A percentile compares a stretch with the other conserved stretches of the same genome.
Conservation (phyloP, 2,329 filamentous ascomycete species). For the Westerdykella aurantiaca region DNA sequence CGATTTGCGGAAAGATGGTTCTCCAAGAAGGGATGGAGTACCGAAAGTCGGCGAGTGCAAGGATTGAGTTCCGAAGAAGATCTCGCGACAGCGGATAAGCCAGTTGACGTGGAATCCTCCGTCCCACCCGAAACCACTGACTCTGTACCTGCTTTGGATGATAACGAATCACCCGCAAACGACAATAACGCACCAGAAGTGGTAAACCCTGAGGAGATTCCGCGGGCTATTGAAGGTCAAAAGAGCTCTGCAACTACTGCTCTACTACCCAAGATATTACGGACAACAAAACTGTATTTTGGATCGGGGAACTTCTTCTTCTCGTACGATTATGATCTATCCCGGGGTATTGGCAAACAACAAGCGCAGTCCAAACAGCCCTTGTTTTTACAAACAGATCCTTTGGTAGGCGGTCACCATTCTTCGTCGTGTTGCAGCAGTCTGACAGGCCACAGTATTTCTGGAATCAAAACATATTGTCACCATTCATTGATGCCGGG, state of each 20-base stretch:
- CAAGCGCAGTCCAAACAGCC: slow-evolving; percentile 48
- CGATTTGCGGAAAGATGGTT: slow-evolving; percentile 91
- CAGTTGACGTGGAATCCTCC: slow-evolving; percentile 29
- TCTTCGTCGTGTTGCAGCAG: background rate
- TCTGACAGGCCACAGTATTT: slow-evolving; percentile 56
- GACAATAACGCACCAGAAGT: slow-evolving; percentile 15
- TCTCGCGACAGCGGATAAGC: slow-evolving; percentile 31
- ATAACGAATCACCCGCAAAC: slow-evolving; percentile 17
- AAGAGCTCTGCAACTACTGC: slow-evolving; percentile 29
- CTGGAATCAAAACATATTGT: slow-evolving; percentile 77
- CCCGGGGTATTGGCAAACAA: slow-evolving; percentile 52
- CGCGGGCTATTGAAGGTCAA: slow-evolving; percentile 28
- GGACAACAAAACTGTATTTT: slow-evolving; percentile 79
- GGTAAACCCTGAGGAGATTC: slow-evolving; percentile 31
- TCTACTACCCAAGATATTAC: slow-evolving; percentile 75
- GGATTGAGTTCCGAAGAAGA: slow-evolving; percentile 57
- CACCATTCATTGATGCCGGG: slow-evolving; percentile 68
- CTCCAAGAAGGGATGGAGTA: slow-evolving; percentile 73
- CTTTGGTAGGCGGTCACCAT: slow-evolving; percentile 44
- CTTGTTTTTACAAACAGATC: slow-evolving; percentile 67
- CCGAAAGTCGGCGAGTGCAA: slow-evolving; percentile 63
- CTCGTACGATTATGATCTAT: slow-evolving; percentile 91
- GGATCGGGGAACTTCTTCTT: slow-evolving; percentile 84
- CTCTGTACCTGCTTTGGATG: slow-evolving; percentile 12
- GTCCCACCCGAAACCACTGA: slow-evolving; percentile 20